phyloP scores from a whole-genome alignment of 352 stramenopile genomes.

The Pythium pyrilobum region DNA sequence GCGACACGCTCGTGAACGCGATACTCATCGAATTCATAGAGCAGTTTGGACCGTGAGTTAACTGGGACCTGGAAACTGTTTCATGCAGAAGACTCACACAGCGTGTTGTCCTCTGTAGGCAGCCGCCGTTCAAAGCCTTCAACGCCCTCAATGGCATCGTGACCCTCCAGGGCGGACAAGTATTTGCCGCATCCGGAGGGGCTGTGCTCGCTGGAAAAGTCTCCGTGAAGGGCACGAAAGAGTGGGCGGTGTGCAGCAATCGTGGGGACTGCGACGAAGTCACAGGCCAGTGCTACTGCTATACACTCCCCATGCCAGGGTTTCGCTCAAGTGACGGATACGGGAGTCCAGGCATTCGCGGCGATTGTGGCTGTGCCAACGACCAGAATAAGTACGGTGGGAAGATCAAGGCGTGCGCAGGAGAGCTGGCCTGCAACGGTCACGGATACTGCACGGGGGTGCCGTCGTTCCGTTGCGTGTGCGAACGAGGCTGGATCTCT shows the following conservation, averaged over 20 bases:
- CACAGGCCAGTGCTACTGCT: constrained; percentile 53
- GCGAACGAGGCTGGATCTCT: constrained; percentile 49
- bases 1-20: constrained; percentile 29
- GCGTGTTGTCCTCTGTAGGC: constrained; percentile 19
- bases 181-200: constrained; percentile 42
- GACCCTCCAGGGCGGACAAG: constrained; percentile 40
- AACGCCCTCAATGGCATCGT: constrained; percentile 24
- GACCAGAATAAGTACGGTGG: constrained; percentile 74
- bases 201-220: constrained; percentile 33
- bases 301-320: constrained; percentile 58
- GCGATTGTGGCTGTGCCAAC: constrained; percentile 89
- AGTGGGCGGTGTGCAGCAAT: constrained; percentile 86
- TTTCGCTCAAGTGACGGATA: constrained; percentile 84
- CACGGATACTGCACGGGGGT: constrained; percentile 57
- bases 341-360: constrained; percentile 77
- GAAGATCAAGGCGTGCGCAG: constrained; percentile 46
- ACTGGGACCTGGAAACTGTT: background rate
- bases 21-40: constrained; percentile 62
- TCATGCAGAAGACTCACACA: background rate
- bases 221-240: constrained; percentile 79
- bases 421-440: constrained; percentile 67
- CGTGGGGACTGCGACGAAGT: constrained; percentile 79
- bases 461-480: constrained; percentile 55
- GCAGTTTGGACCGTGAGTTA: constrained; percentile 50
- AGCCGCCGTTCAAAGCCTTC: constrained; percentile 56